Conservation (phyloP, 805 yeast species). For the Wickerhamomyces xylosicus region DNA sequence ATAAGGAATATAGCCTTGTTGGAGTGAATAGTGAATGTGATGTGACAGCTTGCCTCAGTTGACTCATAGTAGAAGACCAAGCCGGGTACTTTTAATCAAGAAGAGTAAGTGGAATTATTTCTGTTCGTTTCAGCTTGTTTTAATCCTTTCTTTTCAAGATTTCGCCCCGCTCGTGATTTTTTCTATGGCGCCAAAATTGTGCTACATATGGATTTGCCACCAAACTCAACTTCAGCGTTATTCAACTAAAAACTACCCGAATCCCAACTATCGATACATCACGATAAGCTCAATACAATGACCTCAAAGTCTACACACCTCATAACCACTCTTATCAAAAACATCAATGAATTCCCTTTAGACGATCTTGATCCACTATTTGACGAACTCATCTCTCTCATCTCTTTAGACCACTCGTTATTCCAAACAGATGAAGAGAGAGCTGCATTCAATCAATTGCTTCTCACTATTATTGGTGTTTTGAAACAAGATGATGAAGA, state of each 20-base stretch:
- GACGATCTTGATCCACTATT: neutral
- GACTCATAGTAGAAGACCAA: slow-evolving; percentile 1
- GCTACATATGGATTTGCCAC: neutral
- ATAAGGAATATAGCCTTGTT: slow-evolving; percentile 28
- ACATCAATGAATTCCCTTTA: neutral
- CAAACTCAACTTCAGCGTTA: too few species aligned
- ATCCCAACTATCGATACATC: too few species aligned
- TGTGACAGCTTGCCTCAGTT: slow-evolving; percentile 11
- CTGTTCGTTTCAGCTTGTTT: neutral
- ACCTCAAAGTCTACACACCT: neutral
- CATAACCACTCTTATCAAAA: neutral
- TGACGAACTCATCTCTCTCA: slow-evolving; percentile 1
- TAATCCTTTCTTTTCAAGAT: slow-evolving; percentile 1
- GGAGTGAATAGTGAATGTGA: slow-evolving; percentile 18
- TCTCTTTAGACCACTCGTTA: slow-evolving; percentile 6
- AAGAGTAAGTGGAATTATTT: too few species aligned
- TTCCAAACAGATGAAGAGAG: slow-evolving; percentile 1
- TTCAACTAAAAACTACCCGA: too few species aligned
- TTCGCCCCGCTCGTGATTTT: too few species aligned
- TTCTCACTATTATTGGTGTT: neutral
- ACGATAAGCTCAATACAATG: neutral
- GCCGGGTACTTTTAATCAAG: too few species aligned
- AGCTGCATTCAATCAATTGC: slow-evolving; percentile 1
- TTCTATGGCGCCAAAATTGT: neutral
- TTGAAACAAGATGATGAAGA: neutral